phyloP scores from a whole-genome alignment of 129 eudicot species.

The Artemisia tridentata region DNA sequence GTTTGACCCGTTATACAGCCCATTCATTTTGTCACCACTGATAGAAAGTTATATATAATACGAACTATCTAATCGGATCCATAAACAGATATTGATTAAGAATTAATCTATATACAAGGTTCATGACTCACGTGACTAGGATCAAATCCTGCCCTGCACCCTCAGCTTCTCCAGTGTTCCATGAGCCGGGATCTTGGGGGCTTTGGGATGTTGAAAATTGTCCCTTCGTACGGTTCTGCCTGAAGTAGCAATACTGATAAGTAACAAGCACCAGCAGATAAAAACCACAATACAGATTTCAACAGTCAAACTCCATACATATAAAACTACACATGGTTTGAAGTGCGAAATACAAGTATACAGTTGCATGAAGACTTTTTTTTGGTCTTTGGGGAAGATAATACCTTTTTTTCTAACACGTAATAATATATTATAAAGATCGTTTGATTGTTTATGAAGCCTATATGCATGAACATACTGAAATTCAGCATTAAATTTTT shows the following conservation, averaged over 20 bases:
- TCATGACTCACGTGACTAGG: conserved; percentile 38
- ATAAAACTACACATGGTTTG: background rate
- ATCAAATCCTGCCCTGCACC: conserved; percentile 49
- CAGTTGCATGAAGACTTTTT: background rate
- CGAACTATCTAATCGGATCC: conserved; percentile 11
- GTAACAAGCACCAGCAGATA: background rate
- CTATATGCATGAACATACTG: background rate
- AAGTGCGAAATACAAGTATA: background rate
- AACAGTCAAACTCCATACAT: background rate
- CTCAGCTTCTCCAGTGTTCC: conserved; percentile 35
- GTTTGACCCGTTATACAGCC: background rate
- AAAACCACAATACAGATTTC: no score
- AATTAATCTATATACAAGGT: background rate
- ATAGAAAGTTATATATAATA: conserved; percentile 7
- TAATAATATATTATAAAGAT: background rate
- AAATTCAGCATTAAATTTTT: background rate
- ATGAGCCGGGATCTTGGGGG: conserved; percentile 29
- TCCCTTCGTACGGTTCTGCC: conserved; percentile 77
- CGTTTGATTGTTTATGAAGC: background rate
- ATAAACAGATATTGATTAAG: background rate
- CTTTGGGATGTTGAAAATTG: conserved; percentile 53
- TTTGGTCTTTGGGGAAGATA: background rate
- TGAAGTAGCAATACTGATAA: conserved; percentile 22
- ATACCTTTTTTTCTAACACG: background rate
- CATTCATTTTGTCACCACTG: background rate